Evolutionary conservation across 257 asterid genomes (phyloP).

Genomic region (Solanum chmielewskii): DNA sequence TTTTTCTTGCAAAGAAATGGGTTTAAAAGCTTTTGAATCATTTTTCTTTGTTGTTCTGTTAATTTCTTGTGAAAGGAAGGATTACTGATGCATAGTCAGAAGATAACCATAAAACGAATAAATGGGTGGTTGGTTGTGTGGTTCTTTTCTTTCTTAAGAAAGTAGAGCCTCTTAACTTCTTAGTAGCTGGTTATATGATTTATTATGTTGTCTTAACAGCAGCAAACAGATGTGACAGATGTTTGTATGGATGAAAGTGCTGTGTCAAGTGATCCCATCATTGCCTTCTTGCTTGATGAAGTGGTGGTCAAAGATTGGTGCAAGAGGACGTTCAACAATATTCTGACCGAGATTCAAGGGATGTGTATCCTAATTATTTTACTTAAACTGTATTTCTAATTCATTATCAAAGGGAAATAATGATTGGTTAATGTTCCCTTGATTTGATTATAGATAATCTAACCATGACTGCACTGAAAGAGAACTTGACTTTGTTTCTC

Average conservation of each 20-base stretch:
- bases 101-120: neutral
- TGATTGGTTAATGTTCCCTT: constrained; percentile 24
- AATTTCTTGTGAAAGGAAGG: neutral
- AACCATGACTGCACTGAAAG: constrained; percentile 34
- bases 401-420: neutral
- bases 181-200: neutral
- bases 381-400: neutral
- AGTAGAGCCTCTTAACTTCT: neutral
- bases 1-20: neutral
- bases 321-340: constrained; percentile 50
- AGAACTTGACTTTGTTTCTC: constrained; percentile 34
- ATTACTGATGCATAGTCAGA: neutral
- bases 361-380: constrained; percentile 66
- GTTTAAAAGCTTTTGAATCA: neutral
- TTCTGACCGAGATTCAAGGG: constrained; percentile 41
- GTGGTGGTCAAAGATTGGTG: constrained; percentile 98
- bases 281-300: constrained; percentile 90
- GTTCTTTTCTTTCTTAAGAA: neutral
- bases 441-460: constrained; percentile 54
- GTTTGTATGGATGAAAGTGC: constrained; percentile 99
- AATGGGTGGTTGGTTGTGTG: neutral
- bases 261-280: constrained; percentile 89
- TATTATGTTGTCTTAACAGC: constrained; percentile 36
- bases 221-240: constrained; percentile 68
- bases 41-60: neutral